Base-by-base conservation (phyloP, 306 rosid species). In the Trifolium fragiferum region DNA sequence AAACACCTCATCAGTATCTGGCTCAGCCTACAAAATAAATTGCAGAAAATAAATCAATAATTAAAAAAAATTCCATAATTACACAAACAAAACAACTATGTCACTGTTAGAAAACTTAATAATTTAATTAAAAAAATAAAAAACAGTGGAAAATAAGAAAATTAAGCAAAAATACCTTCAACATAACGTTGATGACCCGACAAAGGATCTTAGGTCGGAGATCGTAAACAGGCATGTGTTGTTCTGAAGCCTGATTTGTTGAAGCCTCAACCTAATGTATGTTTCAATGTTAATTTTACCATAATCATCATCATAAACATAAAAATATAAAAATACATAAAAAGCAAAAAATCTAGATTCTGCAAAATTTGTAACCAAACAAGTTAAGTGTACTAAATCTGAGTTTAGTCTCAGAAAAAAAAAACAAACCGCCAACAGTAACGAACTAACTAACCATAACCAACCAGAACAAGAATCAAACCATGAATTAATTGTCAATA, bases 1-100 rank as follows among this genome's bases (percentile, higher is more conserved):
- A 86, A 87, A 94, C 14, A 94, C 99, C 87, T 94, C 99, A 67
- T 94, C 99, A 0, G 99, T 90, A 43, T 94, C 99, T 0, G 96
- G 87, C 80, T 92, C 99, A 61, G 99, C 99, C 99, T 94, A 75
- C 66, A 60, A 32, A 60, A 50, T 84, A 61, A 38, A 25, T 57
- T 12, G 1, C 9, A 2, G 4, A 54, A 37, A 38, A 21, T 8
- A 14, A 11, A 51, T n/a, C 32, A 73, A 25, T 23, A 25, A 21
- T 3, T n/a, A 27, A 21, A 32, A 9, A 19, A 3, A 33, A 0
- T 13, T 3, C 27, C 19, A 16, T 19, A 32, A 68, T 37, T 57
- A 14, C 20, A 43, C 62, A 32, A 4, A 27, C 49, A 32, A 8
- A 67, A 46, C 16, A 41, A 51, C 59, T 33, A 2, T 6, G 66